These are phyloP conservation scores for Golovinomyces cichoracearum DNA, from an alignment of 2,329 filamentous ascomycete species.

Conservation along the genomic window DNA sequence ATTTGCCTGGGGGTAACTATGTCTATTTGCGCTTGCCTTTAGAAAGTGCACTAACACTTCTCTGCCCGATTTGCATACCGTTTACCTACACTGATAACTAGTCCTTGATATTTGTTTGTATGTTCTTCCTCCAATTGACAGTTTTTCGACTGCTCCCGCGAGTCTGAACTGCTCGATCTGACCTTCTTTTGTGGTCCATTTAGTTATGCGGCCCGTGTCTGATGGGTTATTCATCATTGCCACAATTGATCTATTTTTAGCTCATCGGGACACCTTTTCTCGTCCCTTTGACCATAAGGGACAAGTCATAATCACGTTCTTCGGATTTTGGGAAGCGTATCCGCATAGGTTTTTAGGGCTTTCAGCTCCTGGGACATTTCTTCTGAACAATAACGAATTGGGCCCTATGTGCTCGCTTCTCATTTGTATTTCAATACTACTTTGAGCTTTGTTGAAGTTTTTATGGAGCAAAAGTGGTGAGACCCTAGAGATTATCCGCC, in stretches of 20 bases:
- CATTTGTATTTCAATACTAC: too few species aligned
- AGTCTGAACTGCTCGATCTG: too few species aligned
- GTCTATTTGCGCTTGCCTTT: background rate
- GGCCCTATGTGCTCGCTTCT: background rate
- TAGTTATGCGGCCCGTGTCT: background rate
- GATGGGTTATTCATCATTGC: background rate
- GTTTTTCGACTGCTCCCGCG: background rate
- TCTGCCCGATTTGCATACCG: background rate
- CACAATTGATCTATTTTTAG: background rate
- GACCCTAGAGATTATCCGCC: too few species aligned
- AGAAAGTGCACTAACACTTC: background rate
- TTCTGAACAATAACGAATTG: background rate
- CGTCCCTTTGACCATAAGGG: background rate
- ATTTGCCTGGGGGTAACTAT: background rate
- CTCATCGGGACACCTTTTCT: background rate
- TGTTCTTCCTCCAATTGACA: background rate
- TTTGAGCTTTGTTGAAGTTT: too few species aligned
- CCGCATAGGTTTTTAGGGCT: background rate
- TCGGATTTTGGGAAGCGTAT: background rate
- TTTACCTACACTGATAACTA: background rate
- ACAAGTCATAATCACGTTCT: background rate
- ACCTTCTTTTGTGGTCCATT: too few species aligned
- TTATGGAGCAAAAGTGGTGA: too few species aligned
- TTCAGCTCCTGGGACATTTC: background rate
- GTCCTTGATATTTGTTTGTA: background rate